Percentiles rank a stretch among this genome's conserved stretches.
Evolutionary conservation across 164 flowering plant genomes (phyloP).

Genomic region (Stephania yunnanensis): DNA sequence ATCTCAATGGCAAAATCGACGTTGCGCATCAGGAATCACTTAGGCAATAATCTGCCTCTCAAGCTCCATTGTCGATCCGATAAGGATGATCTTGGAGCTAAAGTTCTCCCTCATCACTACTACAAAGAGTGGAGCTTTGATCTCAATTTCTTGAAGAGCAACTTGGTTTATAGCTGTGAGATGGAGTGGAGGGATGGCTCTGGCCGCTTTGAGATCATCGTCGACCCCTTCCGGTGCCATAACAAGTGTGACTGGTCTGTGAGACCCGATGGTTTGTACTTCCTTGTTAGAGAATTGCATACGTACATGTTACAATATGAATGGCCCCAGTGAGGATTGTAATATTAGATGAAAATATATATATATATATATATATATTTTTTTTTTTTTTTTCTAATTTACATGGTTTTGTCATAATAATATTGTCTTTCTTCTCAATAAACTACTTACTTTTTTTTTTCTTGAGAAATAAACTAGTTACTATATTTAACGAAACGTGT

Average conservation of each 20-base stretch:
- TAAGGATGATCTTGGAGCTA: not conserved
- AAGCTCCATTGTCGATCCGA: not conserved
- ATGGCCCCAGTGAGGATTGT: not conserved
- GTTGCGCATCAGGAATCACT: constrained; percentile 2
- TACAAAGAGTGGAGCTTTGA: constrained; percentile 3
- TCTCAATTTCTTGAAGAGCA: not conserved
- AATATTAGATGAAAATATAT: no score
- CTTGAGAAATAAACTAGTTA: no score
- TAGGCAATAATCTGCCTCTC: not conserved
- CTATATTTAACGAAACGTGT: no score
- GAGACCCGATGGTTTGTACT: not conserved
- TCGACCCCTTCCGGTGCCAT: constrained; percentile 4
- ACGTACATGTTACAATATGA: constrained; percentile 1
- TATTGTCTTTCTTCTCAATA: no score
- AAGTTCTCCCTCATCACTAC: not conserved
- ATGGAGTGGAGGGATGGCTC: constrained; percentile 6
- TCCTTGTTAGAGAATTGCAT: not conserved
- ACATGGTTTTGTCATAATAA: no score
- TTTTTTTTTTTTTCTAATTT: no score
- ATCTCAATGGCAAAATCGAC: not conserved
- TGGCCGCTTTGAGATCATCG: not conserved
- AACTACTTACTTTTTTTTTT: no score
- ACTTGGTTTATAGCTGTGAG: not conserved
- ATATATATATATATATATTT: no score
- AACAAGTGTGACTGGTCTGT: constrained; percentile 3